Conservation (phyloP, 2,329 filamentous ascomycete genomes). For the Diplodia intermedia region DNA sequence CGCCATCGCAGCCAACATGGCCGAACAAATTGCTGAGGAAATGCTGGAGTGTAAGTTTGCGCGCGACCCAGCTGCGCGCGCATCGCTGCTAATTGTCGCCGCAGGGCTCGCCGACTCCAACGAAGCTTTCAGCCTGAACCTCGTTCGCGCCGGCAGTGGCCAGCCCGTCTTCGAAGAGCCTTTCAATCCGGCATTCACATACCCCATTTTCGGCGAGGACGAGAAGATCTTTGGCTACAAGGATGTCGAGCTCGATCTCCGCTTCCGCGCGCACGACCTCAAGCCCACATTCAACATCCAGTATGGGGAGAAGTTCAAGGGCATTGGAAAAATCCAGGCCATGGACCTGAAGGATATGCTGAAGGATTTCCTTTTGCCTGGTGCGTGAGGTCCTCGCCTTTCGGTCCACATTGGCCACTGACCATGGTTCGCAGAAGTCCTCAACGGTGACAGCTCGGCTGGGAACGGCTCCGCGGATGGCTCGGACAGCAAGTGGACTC, state of each 20-base stretch:
- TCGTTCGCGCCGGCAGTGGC: constrained; percentile 41
- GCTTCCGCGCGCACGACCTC: constrained; percentile 75
- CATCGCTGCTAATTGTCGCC: constrained; percentile 20
- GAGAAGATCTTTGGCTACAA: constrained; percentile 92
- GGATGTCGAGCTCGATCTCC: constrained; percentile 76
- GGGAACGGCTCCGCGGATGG: constrained; percentile 33
- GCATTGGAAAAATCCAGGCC: constrained; percentile 71
- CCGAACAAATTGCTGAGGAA: constrained; percentile 34
- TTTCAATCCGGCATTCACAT: constrained; percentile 88
- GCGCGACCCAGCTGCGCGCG: constrained; percentile 6
- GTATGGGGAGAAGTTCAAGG: constrained; percentile 73
- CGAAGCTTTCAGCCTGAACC: constrained; percentile 48
- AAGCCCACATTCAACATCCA: constrained; percentile 75
- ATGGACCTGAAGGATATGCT: constrained; percentile 72
- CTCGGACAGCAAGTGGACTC: constrained; percentile 65
- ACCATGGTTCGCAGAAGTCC: constrained; percentile 63
- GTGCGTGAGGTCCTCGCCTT: constrained; percentile 52
- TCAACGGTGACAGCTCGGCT: constrained; percentile 44
- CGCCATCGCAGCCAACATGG: constrained; percentile 10
- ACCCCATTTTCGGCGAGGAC: constrained; percentile 91
- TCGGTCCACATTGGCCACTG: constrained; percentile 1
- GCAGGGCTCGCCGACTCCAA: constrained; percentile 44
- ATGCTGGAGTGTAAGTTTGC: constrained; percentile 44
- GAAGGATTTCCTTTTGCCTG: constrained; percentile 68
- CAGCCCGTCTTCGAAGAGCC: constrained; percentile 60